Evolutionary conservation across 2,329 filamentous ascomycete genomes (phyloP).

Genomic region (Dothideomycetes sp.): DNA sequence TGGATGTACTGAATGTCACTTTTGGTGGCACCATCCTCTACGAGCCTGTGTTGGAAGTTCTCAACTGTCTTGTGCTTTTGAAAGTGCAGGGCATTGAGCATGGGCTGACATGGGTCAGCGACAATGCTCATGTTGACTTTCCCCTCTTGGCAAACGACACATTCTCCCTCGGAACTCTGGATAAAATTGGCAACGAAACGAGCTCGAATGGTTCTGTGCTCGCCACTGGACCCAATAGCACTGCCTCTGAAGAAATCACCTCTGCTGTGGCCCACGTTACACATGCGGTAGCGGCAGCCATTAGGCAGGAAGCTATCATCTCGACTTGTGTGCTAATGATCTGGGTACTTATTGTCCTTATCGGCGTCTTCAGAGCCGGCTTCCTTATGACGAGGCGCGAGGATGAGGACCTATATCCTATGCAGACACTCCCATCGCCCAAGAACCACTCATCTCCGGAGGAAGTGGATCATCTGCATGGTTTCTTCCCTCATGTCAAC

Average conservation of each 20-base stretch:
- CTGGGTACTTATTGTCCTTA: slow-evolving; percentile 66
- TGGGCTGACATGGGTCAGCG: slow-evolving; percentile 85
- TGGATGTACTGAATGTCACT: slow-evolving; percentile 58
- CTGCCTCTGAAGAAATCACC: slow-evolving; percentile 71
- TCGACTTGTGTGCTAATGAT: slow-evolving; percentile 62
- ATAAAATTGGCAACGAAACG: slow-evolving; percentile 34
- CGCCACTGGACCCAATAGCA: slow-evolving; percentile 54
- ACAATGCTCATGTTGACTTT: slow-evolving; percentile 74
- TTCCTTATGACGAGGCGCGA: slow-evolving; percentile 47
- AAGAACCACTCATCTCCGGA: slow-evolving; percentile 1
- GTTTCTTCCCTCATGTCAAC: slow-evolving; percentile 25
- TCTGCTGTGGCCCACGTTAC: slow-evolving; percentile 62
- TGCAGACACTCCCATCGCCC: slow-evolving; percentile 5
- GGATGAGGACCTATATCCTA: slow-evolving; percentile 12
- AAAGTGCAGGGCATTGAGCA: slow-evolving; percentile 79
- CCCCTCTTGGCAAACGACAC: slow-evolving; percentile 68
- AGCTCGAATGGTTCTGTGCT: slow-evolving; percentile 60
- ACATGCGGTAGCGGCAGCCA: slow-evolving; percentile 52
- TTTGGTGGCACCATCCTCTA: slow-evolving; percentile 77
- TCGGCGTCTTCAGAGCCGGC: slow-evolving; percentile 59
- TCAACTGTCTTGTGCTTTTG: slow-evolving; percentile 77
- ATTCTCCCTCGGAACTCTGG: slow-evolving; percentile 68
- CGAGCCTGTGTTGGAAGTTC: slow-evolving; percentile 64
- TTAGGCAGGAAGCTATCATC: slow-evolving; percentile 71
- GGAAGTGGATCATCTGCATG: slow-evolving; percentile 13